These are phyloP conservation scores for Aspergillus sp. DNA, from an alignment of 2,329 filamentous ascomycete genomes.

Conservation along the genomic window DNA sequence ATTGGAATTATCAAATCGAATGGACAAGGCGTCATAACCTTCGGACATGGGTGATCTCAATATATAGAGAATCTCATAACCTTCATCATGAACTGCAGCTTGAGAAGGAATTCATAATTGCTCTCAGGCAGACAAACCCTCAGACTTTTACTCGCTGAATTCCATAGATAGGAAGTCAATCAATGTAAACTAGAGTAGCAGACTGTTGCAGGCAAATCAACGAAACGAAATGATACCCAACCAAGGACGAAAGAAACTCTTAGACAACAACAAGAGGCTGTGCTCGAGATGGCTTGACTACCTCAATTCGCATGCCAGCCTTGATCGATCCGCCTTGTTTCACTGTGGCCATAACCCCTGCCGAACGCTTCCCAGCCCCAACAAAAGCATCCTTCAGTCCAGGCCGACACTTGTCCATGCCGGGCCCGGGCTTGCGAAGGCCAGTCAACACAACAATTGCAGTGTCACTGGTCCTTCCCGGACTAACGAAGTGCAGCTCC, in stretches of 20 bases:
- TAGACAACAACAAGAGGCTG: neutral
- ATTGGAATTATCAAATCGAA: no score
- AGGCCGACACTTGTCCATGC: constrained; percentile 1
- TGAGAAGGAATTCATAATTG: no score
- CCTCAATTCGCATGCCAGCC: constrained; percentile 2
- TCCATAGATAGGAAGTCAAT: no score
- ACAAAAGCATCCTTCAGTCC: constrained; percentile 1
- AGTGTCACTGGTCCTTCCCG: neutral
- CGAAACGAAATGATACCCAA: no score
- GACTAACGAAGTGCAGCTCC: constrained; percentile 9
- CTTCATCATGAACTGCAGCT: no score
- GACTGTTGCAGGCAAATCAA: no score
- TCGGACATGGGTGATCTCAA: no score
- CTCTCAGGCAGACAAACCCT: no score
- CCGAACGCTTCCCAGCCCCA: neutral
- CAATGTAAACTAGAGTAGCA: no score
- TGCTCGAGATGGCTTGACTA: neutral
- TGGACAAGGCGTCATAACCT: no score
- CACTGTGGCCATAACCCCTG: constrained; percentile 5
- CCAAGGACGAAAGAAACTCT: neutral
- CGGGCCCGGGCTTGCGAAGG: neutral
- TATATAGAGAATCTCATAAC: no score
- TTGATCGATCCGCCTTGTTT: neutral
- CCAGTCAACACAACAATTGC: constrained; percentile 2
- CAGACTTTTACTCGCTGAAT: no score